Base-by-base conservation (phyloP, 257 asterid species). In the Scutellaria galericulata region DNA sequence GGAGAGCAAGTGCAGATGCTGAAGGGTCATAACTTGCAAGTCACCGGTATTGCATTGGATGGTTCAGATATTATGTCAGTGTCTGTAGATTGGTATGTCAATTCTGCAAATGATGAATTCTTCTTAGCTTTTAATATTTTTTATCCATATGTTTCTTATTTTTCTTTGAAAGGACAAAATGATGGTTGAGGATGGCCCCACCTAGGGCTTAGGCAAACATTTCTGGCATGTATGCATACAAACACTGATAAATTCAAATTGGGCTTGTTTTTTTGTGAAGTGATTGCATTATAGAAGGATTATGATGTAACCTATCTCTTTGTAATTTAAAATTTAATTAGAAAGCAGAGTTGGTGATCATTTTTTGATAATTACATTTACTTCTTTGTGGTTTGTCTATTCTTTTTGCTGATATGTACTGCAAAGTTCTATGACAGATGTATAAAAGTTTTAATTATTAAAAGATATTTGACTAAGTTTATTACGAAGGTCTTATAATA, bases 11-110 rank as follows among this genome's bases (percentile, higher is more conserved):
- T 78, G 40, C 90, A 85, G 78, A 76, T 77, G 50, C 84, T 95
- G 35, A 88, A 88, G 80, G 99, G 96, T 47, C 99, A 95, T 73
- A 78, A 77, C 41, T 63, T 78, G 82, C 99, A 92, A 83, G 97
- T 95, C 53, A 86, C 99, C 0, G 98, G 98, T 50, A 71, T 92
- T 77, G 85, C 91, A 11, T 71, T 88, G 85, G 98, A 92, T 79
- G 97, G 94, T 64, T 75, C 80, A 18, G 98, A 95, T 77, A 70
- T 95, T 52, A 80, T 95, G 63, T 92, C 99, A 3, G 78, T 86
- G 12, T 95, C 99, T 14, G 82, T 92, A 47, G 99, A 95, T 72
- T 84, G 98, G 99, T 92, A 88, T 39, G 88, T 70, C 24, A 14
- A 1, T 77, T 55, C 64, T 73, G 14, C 41, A 69, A 46, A 52